phyloP scores from a whole-genome alignment of 2,329 filamentous ascomycete species.

The Neoscytalidium dimidiatum region DNA sequence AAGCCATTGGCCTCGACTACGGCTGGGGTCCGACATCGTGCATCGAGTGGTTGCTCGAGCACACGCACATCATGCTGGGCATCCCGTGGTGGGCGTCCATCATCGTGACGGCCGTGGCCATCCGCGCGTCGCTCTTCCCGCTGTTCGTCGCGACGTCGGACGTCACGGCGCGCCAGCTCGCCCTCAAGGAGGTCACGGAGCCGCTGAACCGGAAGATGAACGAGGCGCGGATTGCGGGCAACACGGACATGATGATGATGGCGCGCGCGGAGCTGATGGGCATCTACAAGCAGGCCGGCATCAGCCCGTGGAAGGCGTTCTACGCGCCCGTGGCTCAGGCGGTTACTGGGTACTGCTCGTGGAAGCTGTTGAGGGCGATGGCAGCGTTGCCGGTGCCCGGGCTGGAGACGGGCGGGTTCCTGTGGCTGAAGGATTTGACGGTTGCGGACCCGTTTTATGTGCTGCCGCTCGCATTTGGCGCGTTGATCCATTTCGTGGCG shows the following conservation, averaged over 20 bases:
- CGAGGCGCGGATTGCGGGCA: conserved; percentile 41
- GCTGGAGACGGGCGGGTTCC: conserved; percentile 67
- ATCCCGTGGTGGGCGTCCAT: conserved; percentile 84
- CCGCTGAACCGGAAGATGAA: conserved; percentile 61
- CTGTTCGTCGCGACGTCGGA: conserved; percentile 65
- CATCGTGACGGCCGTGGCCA: conserved; percentile 61
- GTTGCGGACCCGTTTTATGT: conserved; percentile 75
- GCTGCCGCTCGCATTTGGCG: conserved; percentile 65
- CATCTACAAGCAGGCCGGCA: conserved; percentile 58
- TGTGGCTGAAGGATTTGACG: conserved; percentile 81
- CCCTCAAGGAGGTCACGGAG: conserved; percentile 59
- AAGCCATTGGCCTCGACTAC: conserved; percentile 81
- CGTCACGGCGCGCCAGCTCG: conserved; percentile 61
- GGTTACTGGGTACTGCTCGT: conserved; percentile 78
- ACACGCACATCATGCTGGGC: conserved; percentile 74
- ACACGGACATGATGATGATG: conserved; percentile 41
- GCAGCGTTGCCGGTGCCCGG: conserved; percentile 76
- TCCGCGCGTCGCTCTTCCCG: conserved; percentile 68
- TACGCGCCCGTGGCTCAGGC: conserved; percentile 61
- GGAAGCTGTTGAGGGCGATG: conserved; percentile 76
- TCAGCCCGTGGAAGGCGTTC: conserved; percentile 53
- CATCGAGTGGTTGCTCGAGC: conserved; percentile 78
- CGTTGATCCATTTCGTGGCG: conserved; percentile 59
- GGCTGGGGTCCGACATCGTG: conserved; percentile 76
- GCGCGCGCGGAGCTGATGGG: conserved; percentile 51